A percentile compares a stretch with the other conserved stretches of the same genome.
Evolutionary conservation across 768 basidiomycete genomes (phyloP).

Genomic region (Imleria badia): DNA sequence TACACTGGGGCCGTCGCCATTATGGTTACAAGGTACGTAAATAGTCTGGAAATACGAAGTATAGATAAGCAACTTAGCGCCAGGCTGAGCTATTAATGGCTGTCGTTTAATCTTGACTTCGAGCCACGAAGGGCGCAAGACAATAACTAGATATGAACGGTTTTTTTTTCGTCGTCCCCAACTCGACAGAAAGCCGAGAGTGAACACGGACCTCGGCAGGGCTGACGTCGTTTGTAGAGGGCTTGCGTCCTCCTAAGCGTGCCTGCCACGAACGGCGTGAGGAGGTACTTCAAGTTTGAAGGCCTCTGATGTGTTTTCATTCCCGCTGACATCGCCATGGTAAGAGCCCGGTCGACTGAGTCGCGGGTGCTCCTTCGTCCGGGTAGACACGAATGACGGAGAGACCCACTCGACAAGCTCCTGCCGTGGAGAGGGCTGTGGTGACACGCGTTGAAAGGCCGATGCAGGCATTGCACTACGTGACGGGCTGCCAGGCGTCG

Average conservation of each 20-base stretch:
- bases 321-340: slow-evolving; percentile 31
- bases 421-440: slow-evolving; percentile 32
- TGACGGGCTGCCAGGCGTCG: slow-evolving; percentile 15
- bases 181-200: slow-evolving; percentile 1
- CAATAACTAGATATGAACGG: slow-evolving; percentile 11
- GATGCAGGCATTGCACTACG: slow-evolving; percentile 14
- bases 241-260: not conserved
- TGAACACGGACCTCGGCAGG: slow-evolving; percentile 8
- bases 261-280: slow-evolving; percentile 8
- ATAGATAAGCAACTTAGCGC: slow-evolving; percentile 26
- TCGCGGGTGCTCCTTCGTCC: slow-evolving; percentile 15
- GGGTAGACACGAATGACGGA: slow-evolving; percentile 19
- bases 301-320: slow-evolving; percentile 23
- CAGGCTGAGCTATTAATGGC: slow-evolving; percentile 13
- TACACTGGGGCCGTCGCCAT: slow-evolving; percentile 17
- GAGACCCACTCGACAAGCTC: slow-evolving; percentile 24
- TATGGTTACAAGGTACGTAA: slow-evolving; percentile 4
- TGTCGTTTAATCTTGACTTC: slow-evolving; percentile 4
- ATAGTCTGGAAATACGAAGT: slow-evolving; percentile 21
- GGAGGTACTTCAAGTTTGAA: slow-evolving; percentile 8
- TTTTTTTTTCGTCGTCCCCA: slow-evolving; percentile 10
- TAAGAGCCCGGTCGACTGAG: slow-evolving; percentile 22
- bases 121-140: slow-evolving; percentile 9
- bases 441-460: slow-evolving; percentile 23
- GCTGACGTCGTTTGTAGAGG: slow-evolving; percentile 6